Evolutionary conservation across 345 rosid genomes (phyloP), one percentile per base, ranked within the genome.

Genomic region (Pistacia integerrima): DNA sequence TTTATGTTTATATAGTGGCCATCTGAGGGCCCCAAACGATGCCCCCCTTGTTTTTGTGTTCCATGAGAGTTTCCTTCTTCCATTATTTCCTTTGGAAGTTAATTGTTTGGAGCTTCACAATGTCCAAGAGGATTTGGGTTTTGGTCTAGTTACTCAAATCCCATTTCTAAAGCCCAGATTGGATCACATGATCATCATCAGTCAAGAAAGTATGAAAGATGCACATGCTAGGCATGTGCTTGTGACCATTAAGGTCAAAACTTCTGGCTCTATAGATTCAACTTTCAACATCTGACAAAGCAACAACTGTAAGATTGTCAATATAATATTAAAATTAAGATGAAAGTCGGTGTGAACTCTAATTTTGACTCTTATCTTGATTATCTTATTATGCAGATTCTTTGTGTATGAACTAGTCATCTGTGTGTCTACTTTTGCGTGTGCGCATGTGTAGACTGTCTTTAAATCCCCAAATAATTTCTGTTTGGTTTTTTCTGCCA

Each of bases 21-120:
- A 44, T 20, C 70, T 22, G 38, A 16, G 61, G 77, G 74, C 20
- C 77, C 82, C 75, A 5, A 44, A 33, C 25, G 71, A 16, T 57
- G 77, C 11, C 80, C 72, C 66, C 8, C 73, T 58, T 76, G 73
- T 59, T 69, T 64, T 69, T 64, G 20, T 78, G 77, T 67, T 55
- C 36, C 20, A 12, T 18, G 20, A 3, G 20, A 65, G 46, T 25
- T 35, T 3, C 35, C 46, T 41, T 7, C 46, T 41, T 41, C 46
- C 46, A 41, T 5, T 41, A 41, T 41, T 41, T 7, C 46, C 9
- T 8, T 6, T 0, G 36, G 38, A 54, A 63, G 52, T 20, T 51
- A 35, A 54, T 51, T 22, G 25, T 64, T 41, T 41, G 46, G 46
- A 35, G 57, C 60, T 63, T 49, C 51, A 46, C 46, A 60, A 25